Percentiles rank a stretch among this genome's conserved stretches.
These are phyloP conservation scores for Hemileccinum rubropunctum DNA, from an alignment of 768 basidiomycete species.

Conservation along the genomic window DNA sequence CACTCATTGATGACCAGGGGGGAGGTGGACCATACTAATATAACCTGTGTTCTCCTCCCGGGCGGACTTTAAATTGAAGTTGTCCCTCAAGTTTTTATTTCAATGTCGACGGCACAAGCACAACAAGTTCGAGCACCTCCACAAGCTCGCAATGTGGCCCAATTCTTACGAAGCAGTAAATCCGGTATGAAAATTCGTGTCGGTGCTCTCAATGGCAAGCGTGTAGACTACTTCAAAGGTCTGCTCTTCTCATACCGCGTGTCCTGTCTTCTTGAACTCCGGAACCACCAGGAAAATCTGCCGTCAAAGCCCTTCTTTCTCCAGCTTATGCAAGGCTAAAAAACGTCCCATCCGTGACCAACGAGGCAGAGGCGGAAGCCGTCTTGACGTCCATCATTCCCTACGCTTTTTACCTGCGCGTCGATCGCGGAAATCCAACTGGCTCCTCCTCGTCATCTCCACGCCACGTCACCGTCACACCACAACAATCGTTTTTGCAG, in stretches of 20 bases:
- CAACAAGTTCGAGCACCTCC: conserved; percentile 79
- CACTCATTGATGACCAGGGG: too few species aligned
- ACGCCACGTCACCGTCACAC: conserved; percentile 70
- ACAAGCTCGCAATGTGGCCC: conserved; percentile 77
- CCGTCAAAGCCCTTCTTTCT: conserved; percentile 86
- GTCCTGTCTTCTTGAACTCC: background rate
- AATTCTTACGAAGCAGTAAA: conserved; percentile 83
- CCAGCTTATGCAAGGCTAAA: conserved; percentile 91
- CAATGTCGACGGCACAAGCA: conserved; percentile 47
- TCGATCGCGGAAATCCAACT: conserved; percentile 63
- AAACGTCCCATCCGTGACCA: conserved; percentile 68
- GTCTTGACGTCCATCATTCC: conserved; percentile 71
- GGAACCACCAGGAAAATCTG: conserved; percentile 71
- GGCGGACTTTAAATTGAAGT: too few species aligned
- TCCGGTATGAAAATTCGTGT: conserved; percentile 86
- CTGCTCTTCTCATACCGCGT: conserved; percentile 11
- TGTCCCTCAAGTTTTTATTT: too few species aligned
- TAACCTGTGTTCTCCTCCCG: too few species aligned
- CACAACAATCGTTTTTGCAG: conserved; percentile 72
- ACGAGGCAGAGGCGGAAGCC: conserved; percentile 70
- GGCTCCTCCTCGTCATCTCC: conserved; percentile 61
- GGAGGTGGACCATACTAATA: too few species aligned
- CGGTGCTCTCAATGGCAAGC: conserved; percentile 91
- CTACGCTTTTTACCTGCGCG: conserved; percentile 89
- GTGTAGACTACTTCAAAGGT: conserved; percentile 99